Conservation (phyloP, 805 yeast genomes). For the Zygosaccharomyces bisporus region DNA sequence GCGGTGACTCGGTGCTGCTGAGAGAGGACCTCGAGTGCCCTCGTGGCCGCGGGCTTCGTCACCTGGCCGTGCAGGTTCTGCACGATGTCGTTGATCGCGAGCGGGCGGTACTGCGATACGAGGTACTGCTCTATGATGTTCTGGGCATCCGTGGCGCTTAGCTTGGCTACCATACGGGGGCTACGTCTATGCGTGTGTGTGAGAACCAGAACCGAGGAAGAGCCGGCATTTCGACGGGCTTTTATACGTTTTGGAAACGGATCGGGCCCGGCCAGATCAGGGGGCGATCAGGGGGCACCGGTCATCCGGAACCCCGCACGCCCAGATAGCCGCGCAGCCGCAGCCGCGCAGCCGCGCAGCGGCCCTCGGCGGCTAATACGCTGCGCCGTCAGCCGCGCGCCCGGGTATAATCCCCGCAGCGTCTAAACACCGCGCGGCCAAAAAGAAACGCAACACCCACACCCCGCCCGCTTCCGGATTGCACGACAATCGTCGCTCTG, state of each 20-base stretch:
- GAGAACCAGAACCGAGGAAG: no score
- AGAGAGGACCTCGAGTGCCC: constrained; percentile 39
- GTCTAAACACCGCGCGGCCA: background rate
- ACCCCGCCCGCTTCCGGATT: background rate
- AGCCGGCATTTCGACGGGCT: background rate
- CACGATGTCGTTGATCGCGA: constrained; percentile 44
- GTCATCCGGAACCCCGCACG: no score
- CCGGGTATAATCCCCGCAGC: background rate
- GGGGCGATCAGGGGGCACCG: no score
- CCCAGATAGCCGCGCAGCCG: constrained; percentile 1
- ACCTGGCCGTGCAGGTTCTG: constrained; percentile 44
- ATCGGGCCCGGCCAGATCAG: constrained; percentile 2
- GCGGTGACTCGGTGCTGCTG: constrained; percentile 35
- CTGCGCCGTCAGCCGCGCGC: background rate
- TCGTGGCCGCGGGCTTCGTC: constrained; percentile 37
- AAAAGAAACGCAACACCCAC: background rate
- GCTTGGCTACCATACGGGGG: background rate
- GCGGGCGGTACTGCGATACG: constrained; percentile 45
- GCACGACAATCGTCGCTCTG: no score
- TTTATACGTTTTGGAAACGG: constrained; percentile 5
- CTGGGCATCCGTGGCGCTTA: constrained; percentile 30
- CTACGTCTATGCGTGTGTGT: background rate
- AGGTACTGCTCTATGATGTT: constrained; percentile 38
- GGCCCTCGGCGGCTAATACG: background rate
- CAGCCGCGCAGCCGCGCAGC: no score